These are phyloP conservation scores for Epichloe coenophiala DNA, from an alignment of 2,329 filamentous ascomycete species.

Conservation along the genomic window DNA sequence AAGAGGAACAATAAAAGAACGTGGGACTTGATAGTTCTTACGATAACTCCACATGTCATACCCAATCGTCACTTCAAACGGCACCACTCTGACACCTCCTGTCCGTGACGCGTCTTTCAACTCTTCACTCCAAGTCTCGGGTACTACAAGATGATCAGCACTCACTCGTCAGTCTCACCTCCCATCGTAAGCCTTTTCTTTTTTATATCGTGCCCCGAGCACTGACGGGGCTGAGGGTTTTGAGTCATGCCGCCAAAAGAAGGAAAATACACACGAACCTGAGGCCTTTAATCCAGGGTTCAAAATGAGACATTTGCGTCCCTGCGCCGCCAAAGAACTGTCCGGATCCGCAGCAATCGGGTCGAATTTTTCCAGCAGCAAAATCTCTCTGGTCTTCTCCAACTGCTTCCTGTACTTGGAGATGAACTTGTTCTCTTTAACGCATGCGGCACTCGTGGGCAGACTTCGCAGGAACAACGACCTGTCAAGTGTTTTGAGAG, in stretches of 20 bases:
- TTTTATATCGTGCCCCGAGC: not conserved
- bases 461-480: constrained; percentile 68
- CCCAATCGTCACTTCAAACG: constrained; percentile 61
- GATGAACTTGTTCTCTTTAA: constrained; percentile 65
- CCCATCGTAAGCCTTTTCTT: not conserved
- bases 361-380: constrained; percentile 49
- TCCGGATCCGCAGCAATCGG: constrained; percentile 52
- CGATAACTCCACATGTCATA: constrained; percentile 82
- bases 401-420: constrained; percentile 55
- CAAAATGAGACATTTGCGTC: constrained; percentile 49
- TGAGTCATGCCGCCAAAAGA: not conserved
- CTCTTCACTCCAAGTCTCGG: constrained; percentile 61
- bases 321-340: constrained; percentile 33
- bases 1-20: not conserved
- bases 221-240: not conserved
- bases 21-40: constrained; percentile 25
- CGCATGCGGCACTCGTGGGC: constrained; percentile 62
- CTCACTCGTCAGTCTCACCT: not conserved
- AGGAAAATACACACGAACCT: constrained; percentile 22
- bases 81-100: constrained; percentile 56
- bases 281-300: constrained; percentile 39
- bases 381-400: constrained; percentile 49
- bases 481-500: constrained; percentile 69
- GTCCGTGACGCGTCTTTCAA: constrained; percentile 55
- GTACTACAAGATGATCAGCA: constrained; percentile 17